phyloP scores from a whole-genome alignment of 2,329 filamentous ascomycete species.

The Claviceps digitariae region DNA sequence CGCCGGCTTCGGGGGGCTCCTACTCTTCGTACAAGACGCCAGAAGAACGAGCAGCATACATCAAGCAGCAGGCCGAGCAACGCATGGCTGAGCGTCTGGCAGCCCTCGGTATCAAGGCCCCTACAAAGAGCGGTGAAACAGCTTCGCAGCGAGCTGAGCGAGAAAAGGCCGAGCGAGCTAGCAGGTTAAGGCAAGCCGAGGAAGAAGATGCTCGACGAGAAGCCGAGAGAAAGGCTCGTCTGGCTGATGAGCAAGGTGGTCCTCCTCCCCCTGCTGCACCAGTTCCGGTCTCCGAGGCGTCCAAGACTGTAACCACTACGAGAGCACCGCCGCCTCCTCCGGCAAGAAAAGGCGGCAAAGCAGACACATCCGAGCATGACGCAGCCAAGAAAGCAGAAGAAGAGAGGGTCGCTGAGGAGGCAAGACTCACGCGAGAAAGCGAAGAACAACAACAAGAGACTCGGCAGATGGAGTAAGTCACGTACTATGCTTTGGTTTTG shows the following conservation, averaged over 20 bases:
- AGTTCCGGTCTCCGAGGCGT: conserved; percentile 32
- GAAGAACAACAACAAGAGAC: conserved; percentile 62
- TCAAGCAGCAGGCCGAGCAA: conserved; percentile 92
- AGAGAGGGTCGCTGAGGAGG: conserved; percentile 52
- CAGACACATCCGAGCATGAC: conserved; percentile 44
- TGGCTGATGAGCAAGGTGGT: conserved; percentile 61
- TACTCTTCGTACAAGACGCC: conserved; percentile 81
- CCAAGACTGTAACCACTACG: conserved; percentile 27
- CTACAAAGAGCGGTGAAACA: conserved; percentile 65
- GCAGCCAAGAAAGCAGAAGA: conserved; percentile 44
- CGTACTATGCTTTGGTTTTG: not conserved
- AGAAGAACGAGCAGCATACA: conserved; percentile 88
- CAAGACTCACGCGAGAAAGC: conserved; percentile 56
- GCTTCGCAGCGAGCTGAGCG: conserved; percentile 76
- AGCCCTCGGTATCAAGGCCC: conserved; percentile 79
- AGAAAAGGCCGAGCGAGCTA: conserved; percentile 74
- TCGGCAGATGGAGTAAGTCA: conserved; percentile 68
- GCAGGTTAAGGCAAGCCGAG: conserved; percentile 78
- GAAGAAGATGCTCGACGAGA: conserved; percentile 88
- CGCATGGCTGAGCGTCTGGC: conserved; percentile 94
- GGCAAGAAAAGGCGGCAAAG: conserved; percentile 52
- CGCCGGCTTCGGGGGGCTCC: conserved; percentile 41
- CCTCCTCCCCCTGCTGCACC: conserved; percentile 49
- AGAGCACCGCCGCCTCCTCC: conserved; percentile 70
- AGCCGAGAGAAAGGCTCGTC: conserved; percentile 67